Percentiles rank a stretch among this genome's conserved stretches.
phyloP scores from a whole-genome alignment of 805 yeast genomes.

The Wickerhamiella occidentalis region DNA sequence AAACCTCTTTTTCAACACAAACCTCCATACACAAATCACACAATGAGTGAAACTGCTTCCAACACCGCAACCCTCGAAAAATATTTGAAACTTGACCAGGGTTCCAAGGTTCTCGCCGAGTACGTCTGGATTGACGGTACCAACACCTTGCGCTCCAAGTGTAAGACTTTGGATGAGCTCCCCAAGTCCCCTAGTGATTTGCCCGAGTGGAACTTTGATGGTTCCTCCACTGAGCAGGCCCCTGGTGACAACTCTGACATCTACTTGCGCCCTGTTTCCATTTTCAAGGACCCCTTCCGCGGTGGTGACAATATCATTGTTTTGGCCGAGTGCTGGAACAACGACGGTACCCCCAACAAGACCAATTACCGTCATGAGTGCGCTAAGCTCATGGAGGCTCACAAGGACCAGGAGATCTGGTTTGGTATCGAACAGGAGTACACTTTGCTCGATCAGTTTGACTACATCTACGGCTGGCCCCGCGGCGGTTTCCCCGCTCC shows the following conservation, averaged over 20 bases:
- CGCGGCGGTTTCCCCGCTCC: conserved; percentile 99
- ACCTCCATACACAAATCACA: neutral
- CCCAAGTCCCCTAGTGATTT: conserved; percentile 69
- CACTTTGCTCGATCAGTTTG: conserved; percentile 85
- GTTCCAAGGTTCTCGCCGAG: conserved; percentile 83
- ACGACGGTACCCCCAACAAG: conserved; percentile 98
- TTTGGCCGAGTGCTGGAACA: conserved; percentile 92
- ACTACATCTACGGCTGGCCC: conserved; percentile 96
- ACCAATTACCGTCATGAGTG: conserved; percentile 97
- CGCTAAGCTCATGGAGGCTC: conserved; percentile 89
- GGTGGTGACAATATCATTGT: conserved; percentile 94
- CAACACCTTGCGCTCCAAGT: conserved; percentile 85
- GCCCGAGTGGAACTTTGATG: conserved; percentile 99
- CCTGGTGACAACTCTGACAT: conserved; percentile 96
- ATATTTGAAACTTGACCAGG: conserved; percentile 73
- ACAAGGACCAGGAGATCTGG: conserved; percentile 76
- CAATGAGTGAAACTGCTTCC: conserved; percentile 15
- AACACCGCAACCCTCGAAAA: conserved; percentile 71
- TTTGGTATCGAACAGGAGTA: conserved; percentile 98
- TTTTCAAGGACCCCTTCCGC: conserved; percentile 95
- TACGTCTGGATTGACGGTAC: conserved; percentile 96
- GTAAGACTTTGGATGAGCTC: conserved; percentile 65
- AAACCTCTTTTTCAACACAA: neutral
- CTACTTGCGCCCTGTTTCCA: conserved; percentile 89
- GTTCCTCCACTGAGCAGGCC: conserved; percentile 97